Percentiles rank a stretch among this genome's conserved stretches.
These are phyloP conservation scores for Bryum argenteum DNA, from an alignment of 225 moss, liverwort and hornwort species.

Conservation along the genomic window DNA sequence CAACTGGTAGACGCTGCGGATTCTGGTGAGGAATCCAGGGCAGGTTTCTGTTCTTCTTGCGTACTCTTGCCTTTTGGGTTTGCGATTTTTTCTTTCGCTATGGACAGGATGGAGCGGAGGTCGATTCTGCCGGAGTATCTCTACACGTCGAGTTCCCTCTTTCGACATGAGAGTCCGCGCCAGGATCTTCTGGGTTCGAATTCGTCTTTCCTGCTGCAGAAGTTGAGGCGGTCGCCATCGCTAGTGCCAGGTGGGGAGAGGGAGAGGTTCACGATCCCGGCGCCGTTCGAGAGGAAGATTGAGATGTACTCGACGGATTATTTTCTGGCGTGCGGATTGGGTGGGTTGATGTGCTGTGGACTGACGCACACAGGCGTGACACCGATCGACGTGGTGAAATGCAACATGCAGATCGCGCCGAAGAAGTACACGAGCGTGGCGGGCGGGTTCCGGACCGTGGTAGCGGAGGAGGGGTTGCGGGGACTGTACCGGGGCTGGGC, in stretches of 20 bases:
- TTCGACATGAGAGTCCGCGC: slow-evolving; percentile 7
- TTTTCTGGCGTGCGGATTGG: slow-evolving; percentile 69
- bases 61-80: neutral
- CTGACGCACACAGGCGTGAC: slow-evolving; percentile 73
- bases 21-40: neutral
- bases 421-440: slow-evolving; percentile 57
- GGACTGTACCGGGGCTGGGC: slow-evolving; percentile 81
- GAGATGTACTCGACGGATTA: slow-evolving; percentile 70
- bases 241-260: neutral
- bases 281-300: slow-evolving; percentile 50
- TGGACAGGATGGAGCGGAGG: slow-evolving; percentile 25
- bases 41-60: neutral
- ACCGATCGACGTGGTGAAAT: slow-evolving; percentile 87
- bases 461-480: slow-evolving; percentile 51
- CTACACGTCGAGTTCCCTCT: slow-evolving; percentile 27
- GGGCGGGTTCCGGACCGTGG: slow-evolving; percentile 41
- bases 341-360: slow-evolving; percentile 79
- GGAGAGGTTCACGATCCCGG: slow-evolving; percentile 41
- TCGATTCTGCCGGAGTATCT: slow-evolving; percentile 44
- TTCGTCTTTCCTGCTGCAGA: slow-evolving; percentile 30
- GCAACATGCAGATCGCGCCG: slow-evolving; percentile 97
- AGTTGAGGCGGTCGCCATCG: slow-evolving; percentile 19
- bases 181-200: slow-evolving; percentile 14
- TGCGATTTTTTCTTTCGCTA: neutral
- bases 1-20: neutral